Base-by-base conservation (phyloP, 192 early-diverging fungal species). In the Blastocladiella britannica region DNA sequence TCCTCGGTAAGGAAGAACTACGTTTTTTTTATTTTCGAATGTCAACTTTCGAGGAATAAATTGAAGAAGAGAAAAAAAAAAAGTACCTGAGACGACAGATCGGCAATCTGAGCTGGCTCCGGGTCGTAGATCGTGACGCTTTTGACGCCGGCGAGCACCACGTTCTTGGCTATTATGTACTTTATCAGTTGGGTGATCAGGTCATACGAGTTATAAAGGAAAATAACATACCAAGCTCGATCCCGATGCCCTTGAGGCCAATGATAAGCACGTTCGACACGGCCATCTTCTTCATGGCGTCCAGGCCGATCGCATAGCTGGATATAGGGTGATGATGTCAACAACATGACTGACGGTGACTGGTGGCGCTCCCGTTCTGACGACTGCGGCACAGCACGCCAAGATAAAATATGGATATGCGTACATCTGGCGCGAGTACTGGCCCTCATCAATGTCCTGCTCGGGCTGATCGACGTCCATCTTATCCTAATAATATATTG, bases 361-460 rank as follows among this genome's bases (percentile, higher is more conserved):
- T 23, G 7, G 28, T 3, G 37, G 63, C 60, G 28, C 37, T 25
- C 27, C 22, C 28, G 26, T 18, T 43, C 51, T 25, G 12, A 29
- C 26, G 3, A 26, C 58, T 27, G 1, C 18, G 5, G 25, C 28
- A 8, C 22, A 37, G 1, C 8, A 65, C 55, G 30, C 60, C 66
- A 27, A 63, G 63, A 55, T n/a, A n/a, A n/a, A n/a, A n/a, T n/a
- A n/a, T n/a, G n/a, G n/a, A n/a, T n/a, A 12, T 56, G 74, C 84
- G 74, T 88, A 97, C 94, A 98, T 79, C 68, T 98, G 94, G 55
- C 94, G 84, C 53, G 94, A 98, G 75, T 98, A 98, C 27, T 95
- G 82, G 31, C 91, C 75, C 72, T 98, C 94, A 72, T 98, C 94
- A 63, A 98, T 95, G 28, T 56, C 54, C 51, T 59, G 66, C 26